phyloP scores from a whole-genome alignment of 2,329 filamentous ascomycete species.

The Davidsoniella australis region DNA sequence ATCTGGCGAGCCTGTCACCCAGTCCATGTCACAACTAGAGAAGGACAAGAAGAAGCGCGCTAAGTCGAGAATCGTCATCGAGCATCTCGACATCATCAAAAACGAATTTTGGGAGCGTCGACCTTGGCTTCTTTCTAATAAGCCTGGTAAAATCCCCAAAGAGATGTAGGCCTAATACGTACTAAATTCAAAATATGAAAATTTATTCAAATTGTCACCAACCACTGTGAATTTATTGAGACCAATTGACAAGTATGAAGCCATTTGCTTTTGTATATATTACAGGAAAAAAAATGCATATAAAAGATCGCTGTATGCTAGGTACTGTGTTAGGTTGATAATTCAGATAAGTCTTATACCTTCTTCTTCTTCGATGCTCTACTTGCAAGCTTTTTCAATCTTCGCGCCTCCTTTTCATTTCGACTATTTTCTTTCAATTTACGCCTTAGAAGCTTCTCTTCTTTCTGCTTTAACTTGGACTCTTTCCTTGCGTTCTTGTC shows the following conservation, averaged over 20 bases:
- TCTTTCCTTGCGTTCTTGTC: conserved; percentile 14
- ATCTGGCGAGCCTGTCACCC: conserved; percentile 31
- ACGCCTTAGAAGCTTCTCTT: conserved; percentile 18
- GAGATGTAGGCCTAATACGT: conserved; percentile 23
- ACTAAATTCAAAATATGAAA: not conserved
- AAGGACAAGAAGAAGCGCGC: conserved; percentile 64
- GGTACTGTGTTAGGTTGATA: not conserved
- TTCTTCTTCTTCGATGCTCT: conserved; percentile 16
- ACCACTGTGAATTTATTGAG: not conserved
- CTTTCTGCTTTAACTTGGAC: conserved; percentile 19
- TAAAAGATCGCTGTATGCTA: not conserved
- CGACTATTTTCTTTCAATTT: conserved; percentile 29
- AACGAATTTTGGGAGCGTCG: conserved; percentile 83
- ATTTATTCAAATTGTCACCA: not conserved
- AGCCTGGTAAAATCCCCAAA: conserved; percentile 53
- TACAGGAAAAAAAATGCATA: not conserved
- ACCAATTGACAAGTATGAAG: not conserved
- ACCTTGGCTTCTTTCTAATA: conserved; percentile 68
- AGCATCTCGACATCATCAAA: conserved; percentile 87
- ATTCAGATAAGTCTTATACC: not conserved
- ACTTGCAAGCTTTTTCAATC: conserved; percentile 14
- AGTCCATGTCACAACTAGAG: conserved; percentile 66
- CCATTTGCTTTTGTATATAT: not conserved
- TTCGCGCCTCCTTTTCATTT: conserved; percentile 16
- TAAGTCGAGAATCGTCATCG: conserved; percentile 66